These are phyloP conservation scores for Trypanosoma vivax DNA, from an alignment of 208 protist species.

Conservation along the genomic window DNA sequence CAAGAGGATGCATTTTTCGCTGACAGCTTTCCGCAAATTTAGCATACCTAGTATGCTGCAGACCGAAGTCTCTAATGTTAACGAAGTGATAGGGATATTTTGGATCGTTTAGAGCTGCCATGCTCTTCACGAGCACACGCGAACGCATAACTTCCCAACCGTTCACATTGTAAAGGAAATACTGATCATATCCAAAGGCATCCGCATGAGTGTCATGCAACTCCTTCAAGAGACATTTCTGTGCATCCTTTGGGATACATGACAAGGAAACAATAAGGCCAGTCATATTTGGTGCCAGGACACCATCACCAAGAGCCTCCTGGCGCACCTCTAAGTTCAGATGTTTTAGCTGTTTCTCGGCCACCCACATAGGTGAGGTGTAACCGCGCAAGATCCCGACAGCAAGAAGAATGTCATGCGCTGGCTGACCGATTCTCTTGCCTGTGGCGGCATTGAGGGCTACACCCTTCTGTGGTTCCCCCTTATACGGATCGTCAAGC, in stretches of 20 bases:
- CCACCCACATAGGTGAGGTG: slow-evolving; percentile 83
- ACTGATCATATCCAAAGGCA: slow-evolving; percentile 67
- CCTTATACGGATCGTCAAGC: slow-evolving; percentile 84
- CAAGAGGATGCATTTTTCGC: slow-evolving; percentile 24
- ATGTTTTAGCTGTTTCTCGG: slow-evolving; percentile 74
- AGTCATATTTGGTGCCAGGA: slow-evolving; percentile 70
- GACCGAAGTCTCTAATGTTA: slow-evolving; percentile 60
- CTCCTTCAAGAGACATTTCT: slow-evolving; percentile 41
- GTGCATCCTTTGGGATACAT: slow-evolving; percentile 28
- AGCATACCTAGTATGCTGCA: slow-evolving; percentile 52
- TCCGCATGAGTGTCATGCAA: slow-evolving; percentile 43
- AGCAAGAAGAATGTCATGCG: slow-evolving; percentile 80
- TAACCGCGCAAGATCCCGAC: slow-evolving; percentile 84
- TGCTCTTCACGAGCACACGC: slow-evolving; percentile 71
- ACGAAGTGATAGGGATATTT: slow-evolving; percentile 83
- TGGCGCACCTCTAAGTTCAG: slow-evolving; percentile 64
- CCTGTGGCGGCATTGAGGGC: slow-evolving; percentile 78
- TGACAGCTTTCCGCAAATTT: slow-evolving; percentile 12
- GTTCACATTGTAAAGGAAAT: slow-evolving; percentile 81
- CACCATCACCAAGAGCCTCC: slow-evolving; percentile 27
- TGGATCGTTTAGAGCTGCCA: slow-evolving; percentile 69
- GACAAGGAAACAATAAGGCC: slow-evolving; percentile 77
- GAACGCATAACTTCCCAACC: slow-evolving; percentile 82
- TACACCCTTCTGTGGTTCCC: slow-evolving; percentile 67
- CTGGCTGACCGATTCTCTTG: slow-evolving; percentile 79